Evolutionary conservation across 1,284 basidiomycete genomes (phyloP), one percentile per base, ranked within the genome.

Genomic region (Ganoderma multipileum): DNA sequence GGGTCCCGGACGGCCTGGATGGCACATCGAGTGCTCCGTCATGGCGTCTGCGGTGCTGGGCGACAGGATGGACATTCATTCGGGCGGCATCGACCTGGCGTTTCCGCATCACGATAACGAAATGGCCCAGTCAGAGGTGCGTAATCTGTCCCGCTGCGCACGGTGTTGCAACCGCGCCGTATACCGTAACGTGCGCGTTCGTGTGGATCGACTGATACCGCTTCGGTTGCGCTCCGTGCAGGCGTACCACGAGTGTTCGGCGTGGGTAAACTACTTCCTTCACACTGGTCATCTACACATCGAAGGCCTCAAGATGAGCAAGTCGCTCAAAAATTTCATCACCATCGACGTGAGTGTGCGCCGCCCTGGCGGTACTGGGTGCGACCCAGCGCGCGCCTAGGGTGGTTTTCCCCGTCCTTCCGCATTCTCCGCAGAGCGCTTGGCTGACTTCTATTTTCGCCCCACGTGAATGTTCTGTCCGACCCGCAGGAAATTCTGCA

Each of bases 101-200:
- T 99, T 99, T 84, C 98, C 98, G 4, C 98, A 99, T 83, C 98
- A 99, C 79, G 98, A 99, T 80, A 99, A 99, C 79, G 98, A 99
- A 83, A 89, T 99, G 76, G 98, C 98, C 6, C 98, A 99, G 81
- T 92, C 94, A 61, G 98, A 99, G 89, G 96, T 94, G 77, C 74
- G 82, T 72, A 58, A 61, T 66, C 68, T 41, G 63, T 54, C 33
- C 33, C 23, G 38, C 38, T 41, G 38, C 11, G 58, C 20, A 33
- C 36, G 33, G 55, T 55, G 54, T 30, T 55, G 54, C 9, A 33
- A 58, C 55, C n/a, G 23, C 33, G 55, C 55, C 33, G 20, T 12
- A 7, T 38, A 58, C 20, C 55, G 55, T 58, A 58, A n/a, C 33
- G 39, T 55, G 61, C 41, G 26, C 26, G 61, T 59, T 36, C 58